Conservation (phyloP, 805 yeast species). For the Candida golubevii region DNA sequence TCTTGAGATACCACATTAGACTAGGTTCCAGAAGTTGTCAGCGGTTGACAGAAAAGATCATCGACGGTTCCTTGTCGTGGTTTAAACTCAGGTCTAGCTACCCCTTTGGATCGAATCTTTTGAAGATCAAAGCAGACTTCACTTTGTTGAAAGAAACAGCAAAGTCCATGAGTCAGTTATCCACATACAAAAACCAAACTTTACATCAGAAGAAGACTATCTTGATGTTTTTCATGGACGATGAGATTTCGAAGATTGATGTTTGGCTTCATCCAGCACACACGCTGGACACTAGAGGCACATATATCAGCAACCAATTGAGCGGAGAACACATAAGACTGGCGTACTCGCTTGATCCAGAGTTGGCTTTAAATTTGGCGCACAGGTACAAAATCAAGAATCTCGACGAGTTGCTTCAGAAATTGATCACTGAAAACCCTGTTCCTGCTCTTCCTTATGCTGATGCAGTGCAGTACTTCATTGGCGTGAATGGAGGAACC, state of each 20-base stretch:
- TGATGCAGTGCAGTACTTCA: slow-evolving; percentile 54
- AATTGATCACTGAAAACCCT: slow-evolving; percentile 54
- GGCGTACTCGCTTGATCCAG: slow-evolving; percentile 68
- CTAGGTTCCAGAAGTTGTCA: slow-evolving; percentile 45
- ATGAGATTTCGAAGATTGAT: slow-evolving; percentile 66
- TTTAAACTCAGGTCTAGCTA: slow-evolving; percentile 57
- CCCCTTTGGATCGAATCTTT: slow-evolving; percentile 82
- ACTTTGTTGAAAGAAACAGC: slow-evolving; percentile 53
- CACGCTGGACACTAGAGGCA: slow-evolving; percentile 38
- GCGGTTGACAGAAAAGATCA: slow-evolving; percentile 46
- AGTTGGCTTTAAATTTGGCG: slow-evolving; percentile 66
- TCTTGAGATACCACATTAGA: slow-evolving; percentile 52
- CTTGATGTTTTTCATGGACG: slow-evolving; percentile 60
- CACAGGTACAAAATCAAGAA: slow-evolving; percentile 49
- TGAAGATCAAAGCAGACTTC: slow-evolving; percentile 68
- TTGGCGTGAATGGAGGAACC: slow-evolving; percentile 36
- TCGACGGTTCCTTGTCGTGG: slow-evolving; percentile 76
- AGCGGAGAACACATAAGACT: slow-evolving; percentile 41
- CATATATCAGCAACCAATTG: slow-evolving; percentile 29
- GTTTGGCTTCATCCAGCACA: slow-evolving; percentile 74
- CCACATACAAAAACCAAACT: slow-evolving; percentile 19
- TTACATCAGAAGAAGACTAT: slow-evolving; percentile 51
- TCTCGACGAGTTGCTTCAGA: slow-evolving; percentile 36
- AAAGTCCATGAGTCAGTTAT: slow-evolving; percentile 20
- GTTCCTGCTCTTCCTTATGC: slow-evolving; percentile 52